A percentile compares a stretch with the other conserved stretches of the same genome.
Evolutionary conservation across 2,329 filamentous ascomycete species (phyloP).

Genomic region (Lachnellula cervina): DNA sequence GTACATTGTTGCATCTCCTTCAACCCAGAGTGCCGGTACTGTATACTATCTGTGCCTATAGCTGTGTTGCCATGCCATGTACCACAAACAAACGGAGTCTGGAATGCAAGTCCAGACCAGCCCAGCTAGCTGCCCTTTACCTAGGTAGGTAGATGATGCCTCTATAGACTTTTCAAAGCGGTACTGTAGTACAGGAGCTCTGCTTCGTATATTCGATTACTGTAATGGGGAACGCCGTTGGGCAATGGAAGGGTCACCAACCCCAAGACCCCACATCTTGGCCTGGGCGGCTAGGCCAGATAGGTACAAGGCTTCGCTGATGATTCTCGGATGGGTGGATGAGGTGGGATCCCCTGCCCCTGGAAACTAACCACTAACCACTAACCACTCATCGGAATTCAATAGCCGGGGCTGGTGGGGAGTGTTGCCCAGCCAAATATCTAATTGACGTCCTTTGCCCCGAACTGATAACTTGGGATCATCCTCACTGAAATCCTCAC

Average conservation of each 20-base stretch:
- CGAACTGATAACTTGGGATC: neutral
- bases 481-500: too few species aligned
- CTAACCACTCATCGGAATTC: neutral
- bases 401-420: neutral
- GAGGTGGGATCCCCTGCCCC: neutral
- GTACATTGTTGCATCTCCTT: too few species aligned
- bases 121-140: too few species aligned
- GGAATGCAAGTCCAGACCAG: too few species aligned
- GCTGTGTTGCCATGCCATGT: too few species aligned
- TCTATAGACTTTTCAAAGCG: neutral
- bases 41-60: too few species aligned
- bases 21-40: too few species aligned
- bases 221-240: too few species aligned
- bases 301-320: neutral
- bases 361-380: neutral
- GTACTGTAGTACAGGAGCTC: neutral
- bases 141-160: too few species aligned
- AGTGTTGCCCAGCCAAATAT: neutral
- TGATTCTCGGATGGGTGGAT: slow-evolving; percentile 1
- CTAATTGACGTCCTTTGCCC: neutral
- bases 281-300: neutral
- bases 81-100: too few species aligned
- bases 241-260: too few species aligned
- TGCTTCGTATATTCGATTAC: too few species aligned
- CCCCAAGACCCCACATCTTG: neutral